A percentile compares a stretch with the other conserved stretches of the same genome.
Conservation (phyloP, 2,329 filamentous ascomycete genomes). For the Fusarium sp. region DNA sequence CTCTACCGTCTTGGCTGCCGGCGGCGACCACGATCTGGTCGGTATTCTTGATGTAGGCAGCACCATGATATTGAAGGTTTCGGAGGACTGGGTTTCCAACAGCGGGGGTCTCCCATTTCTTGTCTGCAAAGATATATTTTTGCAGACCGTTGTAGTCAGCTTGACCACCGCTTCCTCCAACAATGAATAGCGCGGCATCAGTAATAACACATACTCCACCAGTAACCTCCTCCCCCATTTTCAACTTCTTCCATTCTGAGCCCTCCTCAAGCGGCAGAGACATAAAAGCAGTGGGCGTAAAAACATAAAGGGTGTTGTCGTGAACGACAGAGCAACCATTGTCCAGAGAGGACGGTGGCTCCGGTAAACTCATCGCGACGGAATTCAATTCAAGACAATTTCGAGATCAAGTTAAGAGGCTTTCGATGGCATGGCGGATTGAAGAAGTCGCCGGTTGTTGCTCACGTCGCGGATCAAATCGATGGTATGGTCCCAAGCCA, state of each 20-base stretch:
- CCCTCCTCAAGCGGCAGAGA: slow-evolving; percentile 77
- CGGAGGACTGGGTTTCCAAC: slow-evolving; percentile 53
- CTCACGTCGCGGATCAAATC: slow-evolving; percentile 35
- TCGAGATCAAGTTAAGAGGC: slow-evolving; percentile 28
- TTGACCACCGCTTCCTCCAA: slow-evolving; percentile 75
- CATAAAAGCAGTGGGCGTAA: slow-evolving; percentile 80
- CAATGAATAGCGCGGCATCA: slow-evolving; percentile 79
- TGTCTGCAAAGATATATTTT: slow-evolving; percentile 68
- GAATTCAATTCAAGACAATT: slow-evolving; percentile 22
- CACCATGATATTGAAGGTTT: slow-evolving; percentile 81
- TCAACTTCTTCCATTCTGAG: slow-evolving; percentile 77
- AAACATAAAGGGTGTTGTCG: slow-evolving; percentile 87
- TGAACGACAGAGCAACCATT: slow-evolving; percentile 86
- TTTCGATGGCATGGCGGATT: slow-evolving; percentile 49
- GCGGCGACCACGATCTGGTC: slow-evolving; percentile 85
- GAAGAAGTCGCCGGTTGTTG: slow-evolving; percentile 15
- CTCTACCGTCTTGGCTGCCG: slow-evolving; percentile 74
- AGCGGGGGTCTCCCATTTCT: slow-evolving; percentile 64
- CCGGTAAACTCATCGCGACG: slow-evolving; percentile 75
- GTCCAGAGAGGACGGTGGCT: slow-evolving; percentile 77
- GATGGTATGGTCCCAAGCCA: slow-evolving; percentile 18
- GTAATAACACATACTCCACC: slow-evolving; percentile 84
- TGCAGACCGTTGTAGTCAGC: slow-evolving; percentile 80
- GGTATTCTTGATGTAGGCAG: slow-evolving; percentile 77
- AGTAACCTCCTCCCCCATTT: slow-evolving; percentile 76